Evolutionary conservation across 305 asterid genomes (phyloP), one percentile per base, ranked within the genome.

Genomic region (Fraxinus latifolia): DNA sequence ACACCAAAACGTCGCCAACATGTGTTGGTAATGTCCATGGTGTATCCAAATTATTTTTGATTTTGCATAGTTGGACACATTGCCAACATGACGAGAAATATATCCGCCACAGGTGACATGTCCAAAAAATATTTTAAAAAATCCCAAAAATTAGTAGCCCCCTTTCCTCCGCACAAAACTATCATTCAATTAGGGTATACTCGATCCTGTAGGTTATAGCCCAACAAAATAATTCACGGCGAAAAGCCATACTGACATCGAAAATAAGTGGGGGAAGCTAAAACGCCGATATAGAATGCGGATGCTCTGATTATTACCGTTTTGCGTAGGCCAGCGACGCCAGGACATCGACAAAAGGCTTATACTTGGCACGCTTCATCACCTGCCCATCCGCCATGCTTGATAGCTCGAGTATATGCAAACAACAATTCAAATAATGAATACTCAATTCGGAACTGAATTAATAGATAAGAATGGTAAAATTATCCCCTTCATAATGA

Each of bases 291-390:
- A 27, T 0, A 83, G 83, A 80, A 68, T 21, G 76, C 31, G 19
- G 67, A 17, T 9, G 67, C 74, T 85, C 86, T n/a, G 65, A n/a
- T 53, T n/a, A 70, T 47, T 91, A 95, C 99, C 99, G 93, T 50
- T 84, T 86, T 87, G 85, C 92, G 87, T 81, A 90, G 86, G 76
- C 98, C 99, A 79, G 97, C 85, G 72, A 89, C 89, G 55, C 98
- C 97, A 9, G 91, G 90, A 77, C 96, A 91, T 91, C 92, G 60
- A 86, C 87, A n/a, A 97, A 77, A 50, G 93, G 72, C 87, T 92
- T 95, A 81, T 93, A 90, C 90, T 85, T 91, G 5, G 92, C 95
- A 76, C 92, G 91, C 93, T 92, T 95, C 58, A 89, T 82, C 81
- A 91, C 91, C 85, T 89, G 91, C 88, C 83, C 85, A 78, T 91